A percentile compares a stretch with the other conserved stretches of the same genome.
These are phyloP conservation scores for Euptelea pleiosperma DNA, from an alignment of 164 flowering plant species.

Conservation along the genomic window DNA sequence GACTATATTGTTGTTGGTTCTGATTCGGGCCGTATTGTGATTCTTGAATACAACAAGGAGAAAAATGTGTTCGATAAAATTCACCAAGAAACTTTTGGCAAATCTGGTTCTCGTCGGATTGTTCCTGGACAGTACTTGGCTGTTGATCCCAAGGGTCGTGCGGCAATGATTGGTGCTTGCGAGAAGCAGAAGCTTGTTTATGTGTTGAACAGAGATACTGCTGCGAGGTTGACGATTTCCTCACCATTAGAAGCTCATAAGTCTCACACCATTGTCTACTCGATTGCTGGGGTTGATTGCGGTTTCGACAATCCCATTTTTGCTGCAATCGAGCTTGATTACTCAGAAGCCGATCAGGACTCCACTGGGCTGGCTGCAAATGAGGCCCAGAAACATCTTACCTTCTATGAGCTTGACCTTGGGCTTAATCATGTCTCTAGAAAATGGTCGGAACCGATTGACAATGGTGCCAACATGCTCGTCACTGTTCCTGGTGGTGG, in stretches of 20 bases:
- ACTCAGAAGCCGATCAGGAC: conserved; percentile 95
- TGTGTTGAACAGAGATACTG: conserved; percentile 88
- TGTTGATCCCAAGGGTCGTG: conserved; percentile 91
- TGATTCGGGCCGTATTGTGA: conserved; percentile 91
- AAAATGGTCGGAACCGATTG: conserved; percentile 95
- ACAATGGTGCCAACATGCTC: conserved; percentile 94
- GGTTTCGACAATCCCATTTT: conserved; percentile 96
- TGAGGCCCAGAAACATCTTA: conserved; percentile 94
- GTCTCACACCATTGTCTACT: conserved; percentile 76
- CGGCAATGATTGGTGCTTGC: conserved; percentile 92
- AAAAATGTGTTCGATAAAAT: conserved; percentile 78
- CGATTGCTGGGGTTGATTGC: conserved; percentile 87
- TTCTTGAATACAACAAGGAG: conserved; percentile 83
- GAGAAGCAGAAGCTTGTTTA: conserved; percentile 98
- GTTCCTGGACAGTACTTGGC: conserved; percentile 93
- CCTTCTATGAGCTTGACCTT: conserved; percentile 92
- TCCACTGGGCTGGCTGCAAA: conserved; percentile 82
- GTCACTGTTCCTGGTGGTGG: conserved; percentile 98
- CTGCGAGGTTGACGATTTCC: conserved; percentile 89
- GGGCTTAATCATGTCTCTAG: conserved; percentile 96
- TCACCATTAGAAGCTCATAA: conserved; percentile 96
- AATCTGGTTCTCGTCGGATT: conserved; percentile 88
- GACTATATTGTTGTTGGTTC: conserved; percentile 95
- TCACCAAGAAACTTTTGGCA: conserved; percentile 95
- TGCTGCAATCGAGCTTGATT: conserved; percentile 97